Evolutionary conservation across 1,284 basidiomycete species (phyloP), one percentile per base, ranked within the genome.

Genomic region (Boletus sp.): DNA sequence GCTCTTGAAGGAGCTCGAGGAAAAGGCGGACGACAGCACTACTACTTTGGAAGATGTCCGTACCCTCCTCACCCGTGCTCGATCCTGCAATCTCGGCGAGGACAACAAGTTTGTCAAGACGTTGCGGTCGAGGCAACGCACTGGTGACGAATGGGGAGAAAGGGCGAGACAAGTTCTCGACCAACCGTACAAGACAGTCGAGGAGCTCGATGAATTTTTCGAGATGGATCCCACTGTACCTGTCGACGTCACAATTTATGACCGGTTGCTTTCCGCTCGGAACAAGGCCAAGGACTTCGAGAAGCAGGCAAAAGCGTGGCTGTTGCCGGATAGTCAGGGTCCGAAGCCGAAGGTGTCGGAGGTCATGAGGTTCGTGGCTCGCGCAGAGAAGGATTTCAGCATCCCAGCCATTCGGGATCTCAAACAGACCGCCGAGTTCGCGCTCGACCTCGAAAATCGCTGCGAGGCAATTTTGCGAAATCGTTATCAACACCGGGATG

Each of bases 241-340:
- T 3, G 76, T 87, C 43, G 81, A 88, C 58, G 72, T 75, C 14
- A 71, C 71, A 20, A 72, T 87, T 41, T 69, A 82, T 26, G 78
- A 81, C 54, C 76, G 79, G 12, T 66, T 91, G 29, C 69, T 76
- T 59, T 72, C 74, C n/a, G 71, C 79, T 38, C 75, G 78, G 36
- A 72, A 69, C 30, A 84, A 82, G 62, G 87, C 84, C 16, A 77
- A 77, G 56, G 87, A 90, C 54, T 82, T 81, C 59, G 86, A 91
- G 65, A 82, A 80, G 68, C 82, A 85, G 57, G 87, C 87, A 12
- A 78, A 77, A 56, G 69, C 74, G 3, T 90, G 86, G 84, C 64
- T 88, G 22, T 65, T 71, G 14, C 77, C 77, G 8, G 80, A 82
- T 36, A 57, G 69, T 5, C 72, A 72, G 42, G 72, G 73, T 2